phyloP scores from a whole-genome alignment of 1,284 basidiomycete genomes.

The Leccinum ponderosum region DNA sequence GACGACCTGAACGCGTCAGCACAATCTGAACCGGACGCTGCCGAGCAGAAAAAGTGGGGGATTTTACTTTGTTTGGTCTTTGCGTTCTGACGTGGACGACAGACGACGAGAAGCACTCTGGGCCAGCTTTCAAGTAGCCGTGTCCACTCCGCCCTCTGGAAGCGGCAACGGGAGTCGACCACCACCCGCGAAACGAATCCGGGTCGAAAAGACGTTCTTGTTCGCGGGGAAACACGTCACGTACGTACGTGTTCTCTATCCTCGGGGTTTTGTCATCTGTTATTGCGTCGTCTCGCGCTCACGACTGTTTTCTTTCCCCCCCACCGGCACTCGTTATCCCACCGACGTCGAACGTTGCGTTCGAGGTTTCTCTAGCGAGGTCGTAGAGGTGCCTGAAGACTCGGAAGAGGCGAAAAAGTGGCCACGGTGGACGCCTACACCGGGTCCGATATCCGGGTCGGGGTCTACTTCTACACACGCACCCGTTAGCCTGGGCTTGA shows the following conservation, averaged over 20 bases:
- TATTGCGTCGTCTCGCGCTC: neutral
- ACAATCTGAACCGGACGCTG: constrained; percentile 33
- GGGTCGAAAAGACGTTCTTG: constrained; percentile 64
- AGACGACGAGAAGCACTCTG: constrained; percentile 52
- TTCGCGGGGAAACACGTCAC: constrained; percentile 74
- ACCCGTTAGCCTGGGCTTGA: neutral
- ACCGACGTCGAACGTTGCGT: neutral
- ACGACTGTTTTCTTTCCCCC: neutral
- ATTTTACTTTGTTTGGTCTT: neutral
- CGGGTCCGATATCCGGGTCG: constrained; percentile 18
- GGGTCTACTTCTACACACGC: neutral
- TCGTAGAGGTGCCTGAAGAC: constrained; percentile 67
- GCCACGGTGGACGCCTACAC: constrained; percentile 49
- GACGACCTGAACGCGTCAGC: constrained; percentile 5
- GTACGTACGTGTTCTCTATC: constrained; percentile 43
- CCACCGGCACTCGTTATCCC: neutral
- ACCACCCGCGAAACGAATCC: constrained; percentile 45
- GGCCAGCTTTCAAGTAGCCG: constrained; percentile 60
- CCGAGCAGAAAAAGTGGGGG: constrained; percentile 45
- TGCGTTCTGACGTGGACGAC: neutral
- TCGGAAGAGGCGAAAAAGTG: constrained; percentile 75
- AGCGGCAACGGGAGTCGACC: neutral
- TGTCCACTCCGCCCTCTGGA: constrained; percentile 27
- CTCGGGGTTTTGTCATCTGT: neutral
- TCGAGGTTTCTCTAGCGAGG: constrained; percentile 48